These are phyloP conservation scores for Sugiyamaella sp. DNA, from an alignment of 1,139 yeast species.

Conservation along the genomic window DNA sequence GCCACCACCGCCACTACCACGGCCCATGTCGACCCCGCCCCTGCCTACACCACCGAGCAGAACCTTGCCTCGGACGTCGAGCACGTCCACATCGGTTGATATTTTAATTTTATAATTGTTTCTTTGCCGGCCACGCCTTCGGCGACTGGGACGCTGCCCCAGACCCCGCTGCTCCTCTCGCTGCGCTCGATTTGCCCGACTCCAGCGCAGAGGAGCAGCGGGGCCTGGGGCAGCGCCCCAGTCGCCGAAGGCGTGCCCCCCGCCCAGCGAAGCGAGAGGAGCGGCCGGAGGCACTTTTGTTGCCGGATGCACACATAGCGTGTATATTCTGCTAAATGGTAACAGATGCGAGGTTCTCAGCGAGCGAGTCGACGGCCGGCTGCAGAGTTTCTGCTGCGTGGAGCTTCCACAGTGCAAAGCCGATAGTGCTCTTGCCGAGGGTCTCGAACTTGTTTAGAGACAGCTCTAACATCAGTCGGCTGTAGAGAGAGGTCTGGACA, in stretches of 20 bases:
- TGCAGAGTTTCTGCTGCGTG: background rate
- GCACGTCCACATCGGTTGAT: slow-evolving; percentile 15
- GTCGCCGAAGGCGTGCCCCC: too few species aligned
- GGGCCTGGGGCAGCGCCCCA: background rate
- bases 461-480: slow-evolving; percentile 14
- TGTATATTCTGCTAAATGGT: too few species aligned
- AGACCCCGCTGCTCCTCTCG: background rate
- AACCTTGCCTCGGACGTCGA: slow-evolving; percentile 9
- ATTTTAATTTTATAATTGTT: background rate
- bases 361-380: background rate
- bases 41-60: slow-evolving; percentile 11
- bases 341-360: background rate
- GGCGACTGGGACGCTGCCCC: background rate
- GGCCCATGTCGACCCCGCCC: slow-evolving; percentile 16
- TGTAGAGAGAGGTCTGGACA: slow-evolving; percentile 23
- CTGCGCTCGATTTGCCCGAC: background rate
- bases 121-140: background rate
- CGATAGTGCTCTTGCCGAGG: background rate
- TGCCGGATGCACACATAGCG: too few species aligned
- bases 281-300: background rate
- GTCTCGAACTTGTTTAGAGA: background rate
- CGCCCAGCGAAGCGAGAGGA: too few species aligned
- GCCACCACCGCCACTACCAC: slow-evolving; percentile 13
- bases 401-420: slow-evolving; percentile 8
- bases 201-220: background rate